Evolutionary conservation across 192 early-diverging fungal species (phyloP).

Genomic region (Glomus cerebriforme): DNA sequence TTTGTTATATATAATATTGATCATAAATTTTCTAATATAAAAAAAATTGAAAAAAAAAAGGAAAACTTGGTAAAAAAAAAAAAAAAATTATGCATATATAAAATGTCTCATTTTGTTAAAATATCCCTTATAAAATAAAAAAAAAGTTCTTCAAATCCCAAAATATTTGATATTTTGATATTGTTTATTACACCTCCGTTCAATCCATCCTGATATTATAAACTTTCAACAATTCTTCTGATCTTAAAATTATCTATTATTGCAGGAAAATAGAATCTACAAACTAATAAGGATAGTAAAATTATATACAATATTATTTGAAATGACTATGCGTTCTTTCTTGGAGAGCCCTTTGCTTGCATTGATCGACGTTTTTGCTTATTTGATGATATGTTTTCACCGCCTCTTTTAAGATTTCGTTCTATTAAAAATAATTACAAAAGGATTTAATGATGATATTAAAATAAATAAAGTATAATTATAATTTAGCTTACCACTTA

Average conservation of each 20-base stretch:
- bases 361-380: not conserved
- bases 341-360: too few relatives aligned
- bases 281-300: not conserved
- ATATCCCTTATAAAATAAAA: too few relatives aligned
- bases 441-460: not conserved
- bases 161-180: not conserved
- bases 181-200: not conserved
- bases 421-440: not conserved
- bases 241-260: not conserved
- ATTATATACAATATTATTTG: not conserved
- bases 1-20: not conserved
- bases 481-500: not conserved
- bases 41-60: not conserved
- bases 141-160: not conserved
- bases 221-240: not conserved
- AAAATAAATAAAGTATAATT: not conserved
- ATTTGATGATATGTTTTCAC: not conserved
- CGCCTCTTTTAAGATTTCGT: not conserved
- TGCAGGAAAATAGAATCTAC: not conserved
- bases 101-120: too few relatives aligned
- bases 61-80: not conserved
- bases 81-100: not conserved
- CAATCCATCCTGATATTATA: not conserved
- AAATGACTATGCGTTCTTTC: not conserved
- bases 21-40: not conserved